Conservation (phyloP, 2,329 filamentous ascomycete genomes). For the Colletotrichum scovillei region DNA sequence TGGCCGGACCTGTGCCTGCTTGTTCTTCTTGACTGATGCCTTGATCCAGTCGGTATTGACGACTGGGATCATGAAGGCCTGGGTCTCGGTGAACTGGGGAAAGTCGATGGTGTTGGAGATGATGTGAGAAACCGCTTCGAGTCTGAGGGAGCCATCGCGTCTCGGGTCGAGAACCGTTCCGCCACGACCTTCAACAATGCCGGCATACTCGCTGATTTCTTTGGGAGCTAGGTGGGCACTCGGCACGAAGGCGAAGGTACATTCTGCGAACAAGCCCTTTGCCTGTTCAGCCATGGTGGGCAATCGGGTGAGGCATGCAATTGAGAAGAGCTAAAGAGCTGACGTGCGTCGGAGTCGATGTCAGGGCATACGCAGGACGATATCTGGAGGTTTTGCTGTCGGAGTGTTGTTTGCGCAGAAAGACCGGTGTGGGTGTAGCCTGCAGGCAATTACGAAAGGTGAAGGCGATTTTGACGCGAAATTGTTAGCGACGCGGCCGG, state of each 20-base stretch:
- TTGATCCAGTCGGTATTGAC: constrained; percentile 86
- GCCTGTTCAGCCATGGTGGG: constrained; percentile 38
- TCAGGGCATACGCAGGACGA: constrained; percentile 18
- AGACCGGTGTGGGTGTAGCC: neutral
- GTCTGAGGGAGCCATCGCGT: constrained; percentile 59
- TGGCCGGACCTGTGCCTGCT: constrained; percentile 81
- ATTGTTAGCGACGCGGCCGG: constrained; percentile 18
- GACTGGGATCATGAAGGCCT: constrained; percentile 84
- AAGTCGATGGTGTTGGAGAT: constrained; percentile 87
- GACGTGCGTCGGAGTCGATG: neutral
- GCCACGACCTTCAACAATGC: constrained; percentile 60
- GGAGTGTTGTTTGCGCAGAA: constrained; percentile 1
- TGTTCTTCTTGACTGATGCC: constrained; percentile 74
- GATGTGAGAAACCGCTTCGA: constrained; percentile 65
- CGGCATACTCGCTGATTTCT: constrained; percentile 56
- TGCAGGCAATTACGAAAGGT: neutral
- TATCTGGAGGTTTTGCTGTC: neutral
- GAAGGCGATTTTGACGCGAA: constrained; percentile 29
- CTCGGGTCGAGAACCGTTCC: constrained; percentile 59
- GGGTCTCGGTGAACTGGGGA: constrained; percentile 81
- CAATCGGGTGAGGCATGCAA: neutral
- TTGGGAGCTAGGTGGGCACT: constrained; percentile 53
- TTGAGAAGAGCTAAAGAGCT: neutral
- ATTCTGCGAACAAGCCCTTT: constrained; percentile 54
- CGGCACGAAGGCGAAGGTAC: constrained; percentile 58